phyloP scores from a whole-genome alignment of 2,329 filamentous ascomycete genomes.

The Talaromyces sp. region DNA sequence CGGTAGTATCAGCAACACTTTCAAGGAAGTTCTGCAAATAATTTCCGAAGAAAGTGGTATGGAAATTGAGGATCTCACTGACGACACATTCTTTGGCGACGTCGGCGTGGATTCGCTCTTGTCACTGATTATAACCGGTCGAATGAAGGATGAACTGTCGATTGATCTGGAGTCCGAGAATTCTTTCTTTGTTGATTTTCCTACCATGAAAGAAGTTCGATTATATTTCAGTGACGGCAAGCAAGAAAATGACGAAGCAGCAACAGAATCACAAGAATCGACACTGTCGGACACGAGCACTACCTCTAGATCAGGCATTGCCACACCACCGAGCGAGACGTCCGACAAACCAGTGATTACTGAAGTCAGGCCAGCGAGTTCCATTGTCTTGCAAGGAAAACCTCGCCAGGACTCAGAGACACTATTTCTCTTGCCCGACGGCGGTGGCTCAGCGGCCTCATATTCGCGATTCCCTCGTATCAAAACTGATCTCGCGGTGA shows the following conservation, averaged over 20 bases:
- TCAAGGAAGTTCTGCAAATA: conserved; percentile 23
- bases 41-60: conserved; percentile 36
- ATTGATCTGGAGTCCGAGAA: too few species aligned
- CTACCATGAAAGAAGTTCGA: too few species aligned
- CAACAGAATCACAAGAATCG: too few species aligned
- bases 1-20: not conserved
- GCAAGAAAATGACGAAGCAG: too few species aligned
- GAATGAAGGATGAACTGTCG: too few species aligned
- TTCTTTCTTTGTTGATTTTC: too few species aligned
- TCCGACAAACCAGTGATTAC: too few species aligned
- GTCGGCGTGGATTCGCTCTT: conserved; percentile 35
- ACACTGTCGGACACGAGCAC: too few species aligned
- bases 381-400: conserved; percentile 39
- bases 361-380: too few species aligned
- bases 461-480: conserved; percentile 29
- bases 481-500: not conserved
- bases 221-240: too few species aligned
- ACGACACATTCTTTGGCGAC: conserved; percentile 17
- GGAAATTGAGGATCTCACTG: conserved; percentile 31
- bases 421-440: conserved; percentile 44
- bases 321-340: too few species aligned
- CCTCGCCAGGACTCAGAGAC: conserved; percentile 35
- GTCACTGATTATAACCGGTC: conserved; percentile 27
- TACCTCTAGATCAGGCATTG: too few species aligned
- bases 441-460: conserved; percentile 45